These are phyloP conservation scores for Sporothrix pallida DNA, from an alignment of 2,329 filamentous ascomycete species.

Conservation along the genomic window DNA sequence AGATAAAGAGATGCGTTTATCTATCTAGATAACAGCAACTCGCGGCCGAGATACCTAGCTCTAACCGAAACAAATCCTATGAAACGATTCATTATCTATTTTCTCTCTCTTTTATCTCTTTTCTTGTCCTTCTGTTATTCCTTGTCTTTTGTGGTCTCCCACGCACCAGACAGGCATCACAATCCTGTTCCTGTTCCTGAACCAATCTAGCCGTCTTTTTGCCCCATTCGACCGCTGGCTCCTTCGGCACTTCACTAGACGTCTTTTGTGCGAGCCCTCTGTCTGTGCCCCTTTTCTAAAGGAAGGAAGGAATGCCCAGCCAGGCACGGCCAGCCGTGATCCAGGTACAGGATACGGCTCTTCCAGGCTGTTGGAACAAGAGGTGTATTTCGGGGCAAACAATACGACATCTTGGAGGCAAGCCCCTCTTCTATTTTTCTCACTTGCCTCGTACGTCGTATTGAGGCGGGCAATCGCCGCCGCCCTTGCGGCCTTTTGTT, in stretches of 20 bases:
- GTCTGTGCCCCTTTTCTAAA: not conserved
- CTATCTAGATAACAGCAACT: not conserved
- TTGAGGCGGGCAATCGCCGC: not conserved
- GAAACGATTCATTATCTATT: slow-evolving; percentile 6
- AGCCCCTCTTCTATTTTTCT: too few species aligned
- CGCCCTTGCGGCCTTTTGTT: slow-evolving; percentile 11
- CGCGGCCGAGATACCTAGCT: not conserved
- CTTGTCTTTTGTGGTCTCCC: not conserved
- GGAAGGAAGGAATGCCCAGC: not conserved
- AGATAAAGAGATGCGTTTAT: too few species aligned
- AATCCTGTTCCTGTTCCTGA: slow-evolving; percentile 14
- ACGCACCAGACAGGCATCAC: slow-evolving; percentile 14
- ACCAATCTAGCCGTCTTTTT: slow-evolving; percentile 3
- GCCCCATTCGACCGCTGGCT: slow-evolving; percentile 4
- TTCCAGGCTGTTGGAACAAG: not conserved
- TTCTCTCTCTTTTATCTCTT: not conserved
- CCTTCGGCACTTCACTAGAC: slow-evolving; percentile 9
- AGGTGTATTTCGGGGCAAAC: too few species aligned
- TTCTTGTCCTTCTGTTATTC: not conserved
- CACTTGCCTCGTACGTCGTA: slow-evolving; percentile 2
- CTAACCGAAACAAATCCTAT: not conserved
- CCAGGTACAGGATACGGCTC: not conserved
- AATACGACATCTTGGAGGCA: not conserved
- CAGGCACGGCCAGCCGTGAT: not conserved
- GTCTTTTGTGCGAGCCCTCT: not conserved